Base-by-base conservation (phyloP, 768 basidiomycete species). In the Lactarius quietus region DNA sequence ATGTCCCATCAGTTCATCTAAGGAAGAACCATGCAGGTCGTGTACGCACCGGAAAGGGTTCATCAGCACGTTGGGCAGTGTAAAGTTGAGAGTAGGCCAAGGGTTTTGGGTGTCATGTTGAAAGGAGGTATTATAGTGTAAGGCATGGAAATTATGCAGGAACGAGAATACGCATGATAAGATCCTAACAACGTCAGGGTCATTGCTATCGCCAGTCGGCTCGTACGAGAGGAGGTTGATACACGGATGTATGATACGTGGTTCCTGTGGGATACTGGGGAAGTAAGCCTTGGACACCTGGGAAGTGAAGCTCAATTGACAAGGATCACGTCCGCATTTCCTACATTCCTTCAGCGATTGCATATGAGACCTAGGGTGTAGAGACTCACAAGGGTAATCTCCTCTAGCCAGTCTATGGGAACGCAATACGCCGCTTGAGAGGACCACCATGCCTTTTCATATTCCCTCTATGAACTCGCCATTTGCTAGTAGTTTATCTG, bases 391-490 rank as follows among this genome's bases (percentile, higher is more conserved):
- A 95, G 98, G 1, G 96, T 95, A 14, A 83, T 73, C 74, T 97
- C 94, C 74, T 99, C 96, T 36, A 95, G 68, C 81, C 83, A 86
- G 73, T 99, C 95, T 83, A 98, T 89, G 0, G 96, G 96, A 38
- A 83, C 80, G 1, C 96, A 83, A 75, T 99, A 99, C 6, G 94
- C 57, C 81, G 73, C 75, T 93, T 93, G 70, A 96, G 70, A 3
- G n/a, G n/a, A 23, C 83, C 74, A 0, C 76, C 75, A 3, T 76
- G 78, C 71, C 74, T 81, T 43, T 73, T 74, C 51, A 75, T 71
- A 61, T 78, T 15, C 84, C 87, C 59, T 89, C 85, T 0, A 86
- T 81, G 71, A 76, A 85, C 43, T 81, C 84, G 0, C 90, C 90
- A 67, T 85, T 84, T 7, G 89, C 86, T 31, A 98, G 83, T 1